phyloP scores from a whole-genome alignment of 208 protist species.

The Crithidia bombi region DNA sequence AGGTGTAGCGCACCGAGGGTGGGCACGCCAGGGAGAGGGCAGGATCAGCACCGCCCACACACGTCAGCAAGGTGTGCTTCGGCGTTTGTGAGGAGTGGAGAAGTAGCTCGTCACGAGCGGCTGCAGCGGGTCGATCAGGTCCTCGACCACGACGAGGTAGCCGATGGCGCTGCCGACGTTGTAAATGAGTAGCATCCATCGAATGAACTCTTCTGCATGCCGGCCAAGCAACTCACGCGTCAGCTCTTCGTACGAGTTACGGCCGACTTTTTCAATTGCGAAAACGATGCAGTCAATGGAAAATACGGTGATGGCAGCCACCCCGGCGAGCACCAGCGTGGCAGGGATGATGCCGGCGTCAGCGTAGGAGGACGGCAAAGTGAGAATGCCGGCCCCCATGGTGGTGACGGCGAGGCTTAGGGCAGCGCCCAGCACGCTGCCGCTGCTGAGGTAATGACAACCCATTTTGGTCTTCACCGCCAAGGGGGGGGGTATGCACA shows the following conservation, averaged over 20 bases:
- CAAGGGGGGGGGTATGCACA: too few relatives aligned
- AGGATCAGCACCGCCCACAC: conserved; percentile 73
- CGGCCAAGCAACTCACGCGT: conserved; percentile 64
- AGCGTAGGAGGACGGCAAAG: conserved; percentile 70
- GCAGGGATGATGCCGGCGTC: conserved; percentile 62
- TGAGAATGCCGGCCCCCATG: conserved; percentile 80
- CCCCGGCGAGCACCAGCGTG: conserved; percentile 45
- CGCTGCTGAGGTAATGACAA: conserved; percentile 19
- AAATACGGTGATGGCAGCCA: conserved; percentile 62
- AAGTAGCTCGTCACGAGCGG: conserved; percentile 44
- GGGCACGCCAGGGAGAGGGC: conserved; percentile 71
- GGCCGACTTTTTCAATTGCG: conserved; percentile 58
- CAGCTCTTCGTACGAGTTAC: conserved; percentile 82
- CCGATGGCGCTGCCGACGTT: conserved; percentile 62
- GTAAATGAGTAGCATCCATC: conserved; percentile 69
- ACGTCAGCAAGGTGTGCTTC: conserved; percentile 59
- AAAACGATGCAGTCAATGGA: conserved; percentile 77
- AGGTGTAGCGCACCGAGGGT: conserved; percentile 55
- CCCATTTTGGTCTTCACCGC: too few relatives aligned
- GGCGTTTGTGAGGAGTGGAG: conserved; percentile 50
- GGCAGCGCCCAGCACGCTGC: conserved; percentile 56
- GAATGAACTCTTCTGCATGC: conserved; percentile 51
- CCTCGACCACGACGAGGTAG: conserved; percentile 69
- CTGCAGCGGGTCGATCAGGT: conserved; percentile 69
- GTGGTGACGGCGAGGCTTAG: conserved; percentile 75